Base-by-base conservation (phyloP, 768 basidiomycete genomes). In the Boletus edulis region DNA sequence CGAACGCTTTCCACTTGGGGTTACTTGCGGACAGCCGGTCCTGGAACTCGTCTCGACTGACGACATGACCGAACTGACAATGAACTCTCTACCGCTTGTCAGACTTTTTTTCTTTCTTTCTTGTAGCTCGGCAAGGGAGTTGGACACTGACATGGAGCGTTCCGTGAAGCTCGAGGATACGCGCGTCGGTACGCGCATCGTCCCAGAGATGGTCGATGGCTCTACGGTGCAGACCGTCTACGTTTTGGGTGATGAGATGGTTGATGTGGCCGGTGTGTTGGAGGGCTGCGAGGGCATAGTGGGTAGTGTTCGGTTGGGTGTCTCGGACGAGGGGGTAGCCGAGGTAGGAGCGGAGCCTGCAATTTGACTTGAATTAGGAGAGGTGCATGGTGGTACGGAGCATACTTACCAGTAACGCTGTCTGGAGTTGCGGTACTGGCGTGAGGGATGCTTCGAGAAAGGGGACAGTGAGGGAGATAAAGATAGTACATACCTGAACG, bases 181-280 rank as follows among this genome's bases (percentile, higher is more conserved):
- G 67, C 60, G 69, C 49, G 58, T 72, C 46, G 69, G 73, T 65
- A 20, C 61, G 65, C n/a, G 64, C 66, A 49, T 67, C 72, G 57
- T 66, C 72, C 72, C 70, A 74, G 56, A 80, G 77, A 66, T 73
- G 71, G 35, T 71, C 53, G 18, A 89, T 71, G 9, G 92, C 90
- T 72, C 91, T 92, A 49, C 85, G 85, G 65, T 98, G 95, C 7
- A 98, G 81, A 3, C 94, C 94, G 64, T 98, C 96, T n/a, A 98
- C 95, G 61, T 91, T 91, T 70, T 87, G 89, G 0, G 96, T 98
- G 57, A 98, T 84, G 32, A 94, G 69, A 27, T 75, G 73, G 20
- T 78, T 71, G 18, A 90, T 75, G 49, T 84, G 70, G 3, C 79
- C 81, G 10, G 87, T 72, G 59, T 91, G 76, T 63, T 91, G 87